phyloP scores from a whole-genome alignment of 129 eudicot species.

The Cynara cardunculus region DNA sequence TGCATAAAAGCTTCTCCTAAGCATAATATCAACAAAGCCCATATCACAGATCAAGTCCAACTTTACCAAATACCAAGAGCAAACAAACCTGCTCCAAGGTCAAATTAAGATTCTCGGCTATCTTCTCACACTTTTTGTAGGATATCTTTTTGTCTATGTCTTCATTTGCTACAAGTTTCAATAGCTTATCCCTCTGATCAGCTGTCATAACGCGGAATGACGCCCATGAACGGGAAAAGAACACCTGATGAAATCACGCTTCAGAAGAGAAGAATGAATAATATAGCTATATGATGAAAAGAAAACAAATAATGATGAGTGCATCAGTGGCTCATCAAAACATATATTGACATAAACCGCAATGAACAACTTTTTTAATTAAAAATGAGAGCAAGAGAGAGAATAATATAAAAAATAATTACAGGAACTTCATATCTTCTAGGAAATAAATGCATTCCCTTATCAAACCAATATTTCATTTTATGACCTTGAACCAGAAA shows the following conservation, averaged over 20 bases:
- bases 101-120: slow-evolving; percentile 72
- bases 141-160: slow-evolving; percentile 52
- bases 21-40: neutral
- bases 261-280: neutral
- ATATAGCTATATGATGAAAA: slow-evolving; percentile 9
- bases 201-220: slow-evolving; percentile 77
- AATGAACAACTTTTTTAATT: neutral
- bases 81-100: slow-evolving; percentile 83
- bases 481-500: neutral
- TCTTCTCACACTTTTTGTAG: slow-evolving; percentile 61
- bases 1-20: neutral
- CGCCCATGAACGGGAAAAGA: slow-evolving; percentile 67
- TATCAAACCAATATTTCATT: neutral
- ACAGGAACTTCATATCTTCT: too few relatives aligned
- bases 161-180: slow-evolving; percentile 48
- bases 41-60: slow-evolving; percentile 8
- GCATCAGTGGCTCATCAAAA: neutral
- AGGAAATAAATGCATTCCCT: neutral
- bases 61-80: slow-evolving; percentile 14
- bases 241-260: slow-evolving; percentile 45
- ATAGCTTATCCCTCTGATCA: slow-evolving; percentile 75
- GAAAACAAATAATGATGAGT: neutral
- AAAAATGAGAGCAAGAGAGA: neutral
- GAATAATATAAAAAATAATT: neutral
- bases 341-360: neutral